Base-by-base conservation (phyloP, 768 basidiomycete genomes). In the Serendipita sp. region DNA sequence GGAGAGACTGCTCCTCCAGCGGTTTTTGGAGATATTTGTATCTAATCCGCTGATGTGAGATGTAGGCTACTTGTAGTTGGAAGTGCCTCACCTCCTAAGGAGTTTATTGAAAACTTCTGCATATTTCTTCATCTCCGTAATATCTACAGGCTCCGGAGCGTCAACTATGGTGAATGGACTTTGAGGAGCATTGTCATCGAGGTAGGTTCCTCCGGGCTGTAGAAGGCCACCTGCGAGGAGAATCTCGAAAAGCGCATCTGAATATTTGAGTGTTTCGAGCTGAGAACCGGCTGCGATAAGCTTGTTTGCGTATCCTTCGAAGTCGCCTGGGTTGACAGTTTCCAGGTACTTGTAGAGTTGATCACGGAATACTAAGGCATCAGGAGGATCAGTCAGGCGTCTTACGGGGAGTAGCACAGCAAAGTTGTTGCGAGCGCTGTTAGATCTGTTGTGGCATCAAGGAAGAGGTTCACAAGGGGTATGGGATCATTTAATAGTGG, bases 11-110 rank as follows among this genome's bases (percentile, higher is more conserved):
- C 73, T 85, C 87, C 75, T 97, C 95, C 56, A 99, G 85, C 48
- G 95, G 92, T 75, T 88, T 92, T 76, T 97, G 95, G 70, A 99
- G 89, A 81, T 98, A 99, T 76, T 97, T 97, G 81, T 97, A 98
- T 77, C 93, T 95, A 71, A 41, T 41, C 24, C 24, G 24, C 24
- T 24, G 18, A 16, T 46, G 56, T 66, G 44, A 47, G 68, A 24
- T 24, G 24, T 24, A 24, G 24, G 24, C 24, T 24, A 24, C 24
- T 24, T 24, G 24, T 24, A 24, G 24, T 24, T 24, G 64, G 18
- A 65, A 32, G 48, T n/a, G 58, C 10, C 75, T 65, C 70, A 90
- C 92, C 95, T 86, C 76, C 95, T 82, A 79, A 94, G 92, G 66
- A 98, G 86, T 78, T 92, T 94, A 76, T 92, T 92, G 70, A 97